Evolutionary conservation across 116 monocot species (phyloP), one percentile per base, ranked within the genome.

Genomic region (Iris pallida): DNA sequence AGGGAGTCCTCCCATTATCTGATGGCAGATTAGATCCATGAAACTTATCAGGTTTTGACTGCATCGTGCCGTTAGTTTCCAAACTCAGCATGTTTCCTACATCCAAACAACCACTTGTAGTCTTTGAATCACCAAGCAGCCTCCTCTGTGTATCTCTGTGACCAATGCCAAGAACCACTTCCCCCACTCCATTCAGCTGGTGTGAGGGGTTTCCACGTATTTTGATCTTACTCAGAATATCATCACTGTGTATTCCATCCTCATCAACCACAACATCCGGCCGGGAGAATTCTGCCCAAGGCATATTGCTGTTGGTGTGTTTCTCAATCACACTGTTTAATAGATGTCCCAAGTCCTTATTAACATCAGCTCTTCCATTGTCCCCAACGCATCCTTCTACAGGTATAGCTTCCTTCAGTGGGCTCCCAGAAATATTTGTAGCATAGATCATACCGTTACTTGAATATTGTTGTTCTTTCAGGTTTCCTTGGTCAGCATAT

Each of bases 341-440:
- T 42, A 61, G 44, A 14, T 65, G 64, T 11, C 30, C 63, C 11
- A 57, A 20, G 46, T 68, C 73, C 42, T 73, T 43, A 5, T 44
- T 47, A 15, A 46, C 16, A 65, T 71, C 68, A 59, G 16, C 52
- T 20, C 64, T 67, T 56, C 48, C 71, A 80, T 53, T 71, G n/a
- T 70, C 70, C 20, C 66, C 86, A 58, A 55, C 51, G 20, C 48
- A 65, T 16, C 42, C 54, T 20, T 79, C 76, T 15, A 20, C 12
- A 8, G 16, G 54, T 5, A 44, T 20, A 44, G 59, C 14, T 57
- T 63, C 20, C 53, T 54, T 73, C 46, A 57, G 64, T 13, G 19
- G 48, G 61, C 64, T 66, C 8, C 44, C 78, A 19, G 55, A 41
- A 69, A 60, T 61, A 14, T 4, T 44, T 59, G 64, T 67, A 43